These are phyloP conservation scores for Puccinia horiana DNA, from an alignment of 1,284 basidiomycete species.

Conservation along the genomic window DNA sequence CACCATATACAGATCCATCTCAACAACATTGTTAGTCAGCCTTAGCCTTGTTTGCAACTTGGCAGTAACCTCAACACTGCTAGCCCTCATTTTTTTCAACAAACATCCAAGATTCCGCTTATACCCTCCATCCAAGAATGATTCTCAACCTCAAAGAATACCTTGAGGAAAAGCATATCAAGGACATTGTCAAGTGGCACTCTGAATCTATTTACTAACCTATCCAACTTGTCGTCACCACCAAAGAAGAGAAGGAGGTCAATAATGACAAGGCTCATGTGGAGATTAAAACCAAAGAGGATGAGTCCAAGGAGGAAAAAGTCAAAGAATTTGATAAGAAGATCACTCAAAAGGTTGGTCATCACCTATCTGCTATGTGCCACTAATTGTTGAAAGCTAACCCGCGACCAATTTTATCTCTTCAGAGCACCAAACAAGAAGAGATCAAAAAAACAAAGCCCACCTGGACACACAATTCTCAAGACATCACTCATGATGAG, in stretches of 20 bases:
- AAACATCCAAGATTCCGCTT: too few relatives aligned
- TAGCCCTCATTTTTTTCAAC: too few relatives aligned
- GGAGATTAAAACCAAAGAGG: conserved; percentile 69
- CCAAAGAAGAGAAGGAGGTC: conserved; percentile 80
- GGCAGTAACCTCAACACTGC: too few relatives aligned
- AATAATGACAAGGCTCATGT: conserved; percentile 56
- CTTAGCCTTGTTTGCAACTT: too few relatives aligned
- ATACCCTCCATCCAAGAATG: too few relatives aligned
- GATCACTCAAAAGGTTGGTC: conserved; percentile 70
- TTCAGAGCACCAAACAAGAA: conserved; percentile 80
- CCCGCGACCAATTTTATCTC: conserved; percentile 52
- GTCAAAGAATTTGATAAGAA: conserved; percentile 86
- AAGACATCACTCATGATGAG: conserved; percentile 81
- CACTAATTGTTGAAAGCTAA: neutral
- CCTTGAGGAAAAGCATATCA: conserved; percentile 98
- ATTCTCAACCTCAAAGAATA: conserved; percentile 98
- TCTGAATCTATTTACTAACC: conserved; percentile 99
- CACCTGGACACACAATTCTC: conserved; percentile 97
- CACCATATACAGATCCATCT: too few relatives aligned
- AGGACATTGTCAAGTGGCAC: conserved; percentile 99
- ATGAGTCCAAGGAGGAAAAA: conserved; percentile 68
- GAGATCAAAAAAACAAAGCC: conserved; percentile 99
- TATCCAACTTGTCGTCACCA: conserved; percentile 96
- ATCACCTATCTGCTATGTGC: neutral
- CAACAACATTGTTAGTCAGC: too few relatives aligned